These are phyloP conservation scores for Fragaria ananassa DNA, from an alignment of 306 rosid species.

Conservation along the genomic window DNA sequence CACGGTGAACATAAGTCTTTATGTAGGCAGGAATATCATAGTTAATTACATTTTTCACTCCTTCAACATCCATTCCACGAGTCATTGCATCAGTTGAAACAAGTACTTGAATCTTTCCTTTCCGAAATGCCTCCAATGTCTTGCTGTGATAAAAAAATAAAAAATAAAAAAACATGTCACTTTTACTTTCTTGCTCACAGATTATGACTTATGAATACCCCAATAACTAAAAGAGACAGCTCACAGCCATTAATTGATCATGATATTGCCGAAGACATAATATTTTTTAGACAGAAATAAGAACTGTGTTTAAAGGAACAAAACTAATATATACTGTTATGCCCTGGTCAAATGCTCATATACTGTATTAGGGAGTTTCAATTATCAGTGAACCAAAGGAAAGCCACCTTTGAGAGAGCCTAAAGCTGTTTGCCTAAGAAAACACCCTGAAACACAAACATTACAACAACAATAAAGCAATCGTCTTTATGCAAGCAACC, in stretches of 20 bases:
- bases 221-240: not conserved
- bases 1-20: slow-evolving; percentile 89
- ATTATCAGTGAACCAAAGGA: not conserved
- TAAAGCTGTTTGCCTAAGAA: not conserved
- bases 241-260: not conserved
- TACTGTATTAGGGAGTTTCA: not conserved
- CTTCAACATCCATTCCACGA: slow-evolving; percentile 97
- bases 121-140: slow-evolving; percentile 70
- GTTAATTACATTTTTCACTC: slow-evolving; percentile 76
- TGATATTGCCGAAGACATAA: not conserved
- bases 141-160: slow-evolving; percentile 49
- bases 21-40: slow-evolving; percentile 75
- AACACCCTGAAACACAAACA: not conserved
- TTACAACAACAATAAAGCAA: not conserved
- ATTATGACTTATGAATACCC: not conserved
- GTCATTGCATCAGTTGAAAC: slow-evolving; percentile 96
- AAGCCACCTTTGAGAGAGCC: not conserved
- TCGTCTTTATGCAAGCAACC: not conserved
- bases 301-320: not conserved
- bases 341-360: not conserved
- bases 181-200: slow-evolving; percentile 1
- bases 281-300: not conserved
- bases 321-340: too few relatives aligned
- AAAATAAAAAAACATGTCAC: not conserved
- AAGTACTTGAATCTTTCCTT: slow-evolving; percentile 81